Base-by-base conservation (phyloP, 139 green algal genomes). In the Desmodesmus armatus region DNA sequence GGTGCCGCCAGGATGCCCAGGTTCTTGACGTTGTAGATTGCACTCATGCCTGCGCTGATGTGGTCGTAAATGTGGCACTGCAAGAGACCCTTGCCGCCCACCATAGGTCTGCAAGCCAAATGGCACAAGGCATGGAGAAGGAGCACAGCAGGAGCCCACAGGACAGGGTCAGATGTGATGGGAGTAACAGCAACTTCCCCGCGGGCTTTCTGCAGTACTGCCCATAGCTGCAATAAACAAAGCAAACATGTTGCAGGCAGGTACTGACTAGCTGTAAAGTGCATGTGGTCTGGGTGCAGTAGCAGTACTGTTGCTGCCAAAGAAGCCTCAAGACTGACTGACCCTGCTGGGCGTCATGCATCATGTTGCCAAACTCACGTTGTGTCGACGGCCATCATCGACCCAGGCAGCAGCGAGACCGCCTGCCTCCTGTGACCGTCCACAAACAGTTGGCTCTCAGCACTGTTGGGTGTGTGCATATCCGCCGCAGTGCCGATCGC, bases 61-160 rank as follows among this genome's bases (percentile, higher is more conserved):
- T 95, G 92, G 87, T 95, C 92, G 13, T 89, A 89, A 21, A 95
- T 88, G 69, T 92, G 91, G 84, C 93, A 96, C 78, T 96, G 89
- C 19, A 95, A 74, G 53, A 91, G 37, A 39, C 82, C 86, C 31
- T 51, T 63, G 47, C 80, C 72, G 3, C 72, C 60, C 55, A 82
- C 82, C 80, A 86, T 60, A 2, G 80, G 80, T 23, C 80, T 86
- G 71, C 37, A 75, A n/a, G n/a, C n/a, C n/a, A n/a, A n/a, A n/a
- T n/a, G n/a, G n/a, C n/a, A n/a, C n/a, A n/a, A n/a, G n/a, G 15
- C 9, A 75, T 9, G 33, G 17, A 6, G 21, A 67, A 23, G 58
- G 21, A 67, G 17, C 31, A n/a, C 44, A 79, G 72, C 72, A 63
- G 29, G 13, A 27, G 72, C 11, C 9, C 19, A 23, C 3, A 39